phyloP scores from a whole-genome alignment of 306 rosid genomes.

The Cicer yamashitae region DNA sequence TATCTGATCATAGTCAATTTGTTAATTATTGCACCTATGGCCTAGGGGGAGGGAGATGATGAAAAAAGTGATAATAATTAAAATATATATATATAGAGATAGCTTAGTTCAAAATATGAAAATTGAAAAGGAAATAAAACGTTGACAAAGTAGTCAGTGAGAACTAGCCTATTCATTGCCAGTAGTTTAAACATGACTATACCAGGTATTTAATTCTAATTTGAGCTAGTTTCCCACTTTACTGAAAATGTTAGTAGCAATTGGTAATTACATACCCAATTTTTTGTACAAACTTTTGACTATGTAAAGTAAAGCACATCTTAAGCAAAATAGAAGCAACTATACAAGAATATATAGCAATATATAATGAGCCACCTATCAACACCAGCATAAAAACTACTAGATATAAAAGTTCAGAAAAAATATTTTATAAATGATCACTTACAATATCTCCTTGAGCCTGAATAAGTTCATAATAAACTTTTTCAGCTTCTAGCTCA shows the following conservation, averaged over 20 bases:
- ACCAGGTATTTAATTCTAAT: background rate
- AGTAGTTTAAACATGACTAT: conserved; percentile 3
- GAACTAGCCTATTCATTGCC: background rate
- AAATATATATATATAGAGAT: background rate
- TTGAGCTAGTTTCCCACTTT: conserved; percentile 23
- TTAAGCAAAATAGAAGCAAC: background rate
- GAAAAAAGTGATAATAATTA: too few relatives aligned
- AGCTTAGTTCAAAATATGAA: background rate
- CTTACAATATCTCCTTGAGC: conserved; percentile 79
- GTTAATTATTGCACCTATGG: background rate
- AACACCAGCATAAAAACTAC: background rate
- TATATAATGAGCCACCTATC: background rate
- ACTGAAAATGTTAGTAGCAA: background rate
- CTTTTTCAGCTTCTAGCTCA: conserved; percentile 82
- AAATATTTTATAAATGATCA: conserved; percentile 30
- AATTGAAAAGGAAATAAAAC: background rate
- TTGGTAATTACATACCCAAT: background rate
- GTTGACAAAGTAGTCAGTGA: background rate
- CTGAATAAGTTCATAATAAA: conserved; percentile 73
- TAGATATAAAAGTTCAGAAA: background rate
- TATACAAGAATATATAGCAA: background rate
- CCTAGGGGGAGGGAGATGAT: background rate
- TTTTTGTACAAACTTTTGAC: background rate
- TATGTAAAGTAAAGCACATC: background rate
- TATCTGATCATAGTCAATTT: background rate